Base-by-base conservation (phyloP, 768 basidiomycete genomes). In the Dioszegia hungarica region DNA sequence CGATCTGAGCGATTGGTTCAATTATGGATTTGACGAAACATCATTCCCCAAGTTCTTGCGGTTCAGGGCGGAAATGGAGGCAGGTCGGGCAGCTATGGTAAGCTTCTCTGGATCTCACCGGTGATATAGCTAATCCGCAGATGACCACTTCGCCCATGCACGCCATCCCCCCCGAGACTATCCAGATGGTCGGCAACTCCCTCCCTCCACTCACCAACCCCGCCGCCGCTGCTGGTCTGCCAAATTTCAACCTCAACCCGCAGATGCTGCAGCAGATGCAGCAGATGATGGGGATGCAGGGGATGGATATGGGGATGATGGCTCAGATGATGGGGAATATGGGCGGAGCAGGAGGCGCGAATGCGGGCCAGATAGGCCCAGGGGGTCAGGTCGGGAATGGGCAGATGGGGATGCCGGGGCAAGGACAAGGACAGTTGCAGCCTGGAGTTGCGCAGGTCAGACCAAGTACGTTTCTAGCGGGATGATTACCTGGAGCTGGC, bases 11-110 rank as follows among this genome's bases (percentile, higher is more conserved):
- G 93, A 97, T 78, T 99, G 92, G 88, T 99, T 99, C 78, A 98
- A 99, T 77, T 98, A 95, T 66, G 95, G 95, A 0, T 98, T 98
- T 69, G 95, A 99, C 75, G 95, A 99, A 77, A 82, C 89, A 15
- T 88, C 88, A 31, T 99, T 92, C 91, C 89, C 90, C 70, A 86
- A 86, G 38, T 99, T 94, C 55, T 60, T 73, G 50, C 56, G 70
- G n/a, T 73, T 63, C 34, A 63, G 70, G 45, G 56, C 60, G 28
- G 77, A 75, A 34, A 75, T 76, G 73, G 69, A 69, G 28, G 66
- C 57, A n/a, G 73, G 73, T 6, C 34, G 65, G 22, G 57, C 66
- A 22, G 70, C 62, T 8, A 39, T 76, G 62, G 66, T 70, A 41
- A 67, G 68, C n/a, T n/a, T 63, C 3, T 9, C 3, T 8, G 2